Base-by-base conservation (phyloP, 2,329 filamentous ascomycete species). In the Ramichloridium luteum region DNA sequence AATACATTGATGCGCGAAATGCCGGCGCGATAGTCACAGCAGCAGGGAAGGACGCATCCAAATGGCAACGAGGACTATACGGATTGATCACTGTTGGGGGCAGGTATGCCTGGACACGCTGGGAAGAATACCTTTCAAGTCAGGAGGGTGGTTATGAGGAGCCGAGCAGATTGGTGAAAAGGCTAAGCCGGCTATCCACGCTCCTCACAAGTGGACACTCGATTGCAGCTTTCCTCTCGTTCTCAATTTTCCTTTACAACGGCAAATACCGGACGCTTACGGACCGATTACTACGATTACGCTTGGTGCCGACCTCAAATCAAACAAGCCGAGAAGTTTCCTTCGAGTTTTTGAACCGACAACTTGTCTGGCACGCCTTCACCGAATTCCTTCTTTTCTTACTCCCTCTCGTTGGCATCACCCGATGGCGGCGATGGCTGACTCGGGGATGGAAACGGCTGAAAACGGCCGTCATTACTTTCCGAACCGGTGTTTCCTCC, bases 321-420 rank as follows among this genome's bases (percentile, higher is more conserved):
- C 82, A 93, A 53, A 80, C 92, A 41, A 83, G 75, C 53, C 72
- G 88, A 17, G 85, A 96, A 57, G 86, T 98, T 15, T 93, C 83
- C 1, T 96, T 98, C 53, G 90, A 98, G 59, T 96, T 94, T 50
- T 72, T 96, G 30, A 98, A 98, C 56, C 77, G 90, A 28, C 90
- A 98, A 60, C 74, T 98, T 8, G 90, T 98, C 22, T 98, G 90
- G 90, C 90, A 98, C 59, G 90, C 90, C n/a, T 93, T 98, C 50
- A 98, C 90, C 15, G 90, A 98, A 55, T 98, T 98, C 48, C 66
- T 98, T n/a, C 71, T 98, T 17, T 98, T 96, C 56, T 72, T 96
- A 12, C 68, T 98, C n/a, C 90, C 90, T 0, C 70, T 98, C n/a
- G 81, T 98, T 25, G 90, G 90, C 31, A 88, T 98, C 45, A 79